phyloP scores from a whole-genome alignment of 2,329 filamentous ascomycete species.

The Fusarium torulosum region DNA sequence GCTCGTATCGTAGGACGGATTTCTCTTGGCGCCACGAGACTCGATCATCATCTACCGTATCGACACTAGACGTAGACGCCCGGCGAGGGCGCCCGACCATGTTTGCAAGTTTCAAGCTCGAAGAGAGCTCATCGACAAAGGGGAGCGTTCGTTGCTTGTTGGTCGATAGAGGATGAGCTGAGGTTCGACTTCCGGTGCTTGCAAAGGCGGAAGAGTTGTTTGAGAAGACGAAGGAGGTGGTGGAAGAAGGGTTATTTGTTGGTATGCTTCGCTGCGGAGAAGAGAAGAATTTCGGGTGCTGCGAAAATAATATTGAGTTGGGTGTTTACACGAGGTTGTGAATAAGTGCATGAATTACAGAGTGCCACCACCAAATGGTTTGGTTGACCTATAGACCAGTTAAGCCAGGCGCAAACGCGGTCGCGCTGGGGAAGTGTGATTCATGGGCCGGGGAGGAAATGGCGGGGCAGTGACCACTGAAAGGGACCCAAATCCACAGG shows the following conservation, averaged over 20 bases:
- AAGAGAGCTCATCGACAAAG: conserved; percentile 31
- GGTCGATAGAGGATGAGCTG: neutral
- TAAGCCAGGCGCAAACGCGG: conserved; percentile 25
- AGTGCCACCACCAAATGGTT: neutral
- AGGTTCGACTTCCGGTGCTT: neutral
- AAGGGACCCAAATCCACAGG: conserved; percentile 16
- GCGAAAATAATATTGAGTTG: neutral
- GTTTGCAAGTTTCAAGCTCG: conserved; percentile 46
- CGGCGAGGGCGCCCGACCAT: conserved; percentile 59
- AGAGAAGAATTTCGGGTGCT: neutral
- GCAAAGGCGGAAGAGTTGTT: neutral
- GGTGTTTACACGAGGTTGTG: neutral
- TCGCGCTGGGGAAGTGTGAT: conserved; percentile 16
- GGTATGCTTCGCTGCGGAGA: neutral
- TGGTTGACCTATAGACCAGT: neutral
- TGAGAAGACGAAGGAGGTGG: neutral
- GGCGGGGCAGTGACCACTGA: conserved; percentile 36
- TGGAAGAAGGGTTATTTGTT: no score
- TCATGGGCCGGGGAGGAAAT: neutral
- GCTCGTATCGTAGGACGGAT: conserved; percentile 50
- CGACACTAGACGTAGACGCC: conserved; percentile 60
- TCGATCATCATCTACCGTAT: conserved; percentile 56
- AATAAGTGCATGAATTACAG: neutral
- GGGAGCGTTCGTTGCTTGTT: neutral
- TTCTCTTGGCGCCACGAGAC: conserved; percentile 53